Base-by-base conservation (phyloP, 108 stramenopile species). In the Craspedostauros australis region DNA sequence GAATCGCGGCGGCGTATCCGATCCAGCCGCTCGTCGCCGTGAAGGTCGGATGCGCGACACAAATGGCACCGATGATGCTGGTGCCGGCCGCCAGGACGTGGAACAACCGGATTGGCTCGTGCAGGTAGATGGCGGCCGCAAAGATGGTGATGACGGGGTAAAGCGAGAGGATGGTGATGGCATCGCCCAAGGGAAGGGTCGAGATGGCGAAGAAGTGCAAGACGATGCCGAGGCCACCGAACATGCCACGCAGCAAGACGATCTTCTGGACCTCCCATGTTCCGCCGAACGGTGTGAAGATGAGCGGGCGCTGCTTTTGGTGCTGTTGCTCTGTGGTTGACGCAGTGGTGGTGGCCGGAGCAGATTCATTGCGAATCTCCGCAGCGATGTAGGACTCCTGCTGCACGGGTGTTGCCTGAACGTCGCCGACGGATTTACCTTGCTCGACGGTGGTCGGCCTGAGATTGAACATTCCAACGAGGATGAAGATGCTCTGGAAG, bases 91-190 rank as follows among this genome's bases (percentile, higher is more conserved):
- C 67, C 23, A 60, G 21, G 23, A 73, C 6, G 32, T 73, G 69
- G 2, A 51, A 15, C 7, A 29, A 5, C 20, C 34, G 50, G 4
- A 77, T 69, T 1, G 32, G 14, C 32, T 77, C 76, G 9, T 44
- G 43, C 36, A 77, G 38, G 22, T 69, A 55, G 7, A 64, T n/a
- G 11, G 36, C 22, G 20, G 71, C 71, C n/a, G 61, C 26, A 23
- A 72, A 60, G 18, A 77, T 59, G 4, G 71, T 77, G 23, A 72
- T n/a, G 39, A 77, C 24, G n/a, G 76, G 76, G 53, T 73, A 64
- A 16, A 77, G 38, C 16, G 56, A 54, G 27, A 77, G 19, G 1
- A 77, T 31, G 25, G 76, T 65, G 22, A 64, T 65, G 23, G 76
- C 76, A 58, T 77, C 76, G 12, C 76, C 76, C 29, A 77, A 42